Percentiles rank a stretch among this genome's conserved stretches.
Evolutionary conservation across 768 basidiomycete species (phyloP).

Genomic region (Suillus hirtellus): DNA sequence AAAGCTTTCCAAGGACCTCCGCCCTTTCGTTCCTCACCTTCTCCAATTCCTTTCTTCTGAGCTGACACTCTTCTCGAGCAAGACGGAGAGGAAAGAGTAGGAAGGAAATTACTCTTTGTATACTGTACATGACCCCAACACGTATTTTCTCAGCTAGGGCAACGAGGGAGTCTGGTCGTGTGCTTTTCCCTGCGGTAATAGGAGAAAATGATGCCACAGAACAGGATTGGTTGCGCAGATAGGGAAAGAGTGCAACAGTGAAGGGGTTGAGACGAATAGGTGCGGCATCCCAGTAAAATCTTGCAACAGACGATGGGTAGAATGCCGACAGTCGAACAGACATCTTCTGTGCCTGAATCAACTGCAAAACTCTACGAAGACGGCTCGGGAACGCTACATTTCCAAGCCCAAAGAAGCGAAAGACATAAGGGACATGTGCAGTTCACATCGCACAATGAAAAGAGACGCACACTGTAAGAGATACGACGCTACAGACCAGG

Average conservation of each 20-base stretch:
- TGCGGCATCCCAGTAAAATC: slow-evolving; percentile 46
- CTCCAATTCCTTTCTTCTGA: slow-evolving; percentile 60
- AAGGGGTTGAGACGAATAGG: slow-evolving; percentile 52
- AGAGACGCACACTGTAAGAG: slow-evolving; percentile 72
- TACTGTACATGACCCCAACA: slow-evolving; percentile 15
- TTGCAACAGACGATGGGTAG: slow-evolving; percentile 47
- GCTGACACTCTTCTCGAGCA: slow-evolving; percentile 63
- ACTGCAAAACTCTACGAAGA: slow-evolving; percentile 35
- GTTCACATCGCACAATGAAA: not conserved
- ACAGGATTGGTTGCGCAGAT: slow-evolving; percentile 42
- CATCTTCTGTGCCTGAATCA: slow-evolving; percentile 44
- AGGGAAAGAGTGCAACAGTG: slow-evolving; percentile 65
- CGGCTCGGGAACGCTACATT: slow-evolving; percentile 30
- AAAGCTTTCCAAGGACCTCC: slow-evolving; percentile 62
- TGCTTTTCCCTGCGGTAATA: slow-evolving; percentile 7
- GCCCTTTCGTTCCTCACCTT: slow-evolving; percentile 69
- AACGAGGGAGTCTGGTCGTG: slow-evolving; percentile 13
- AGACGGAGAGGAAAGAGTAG: slow-evolving; percentile 59
- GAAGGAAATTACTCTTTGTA: slow-evolving; percentile 15
- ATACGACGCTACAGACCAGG: slow-evolving; percentile 56
- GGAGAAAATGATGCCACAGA: slow-evolving; percentile 20
- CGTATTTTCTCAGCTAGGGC: slow-evolving; percentile 14
- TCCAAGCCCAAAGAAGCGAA: not conserved
- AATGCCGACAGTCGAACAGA: slow-evolving; percentile 49
- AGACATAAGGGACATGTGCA: slow-evolving; percentile 6